These are phyloP conservation scores for Trapa bicornis DNA, from an alignment of 345 rosid genomes.

Conservation along the genomic window DNA sequence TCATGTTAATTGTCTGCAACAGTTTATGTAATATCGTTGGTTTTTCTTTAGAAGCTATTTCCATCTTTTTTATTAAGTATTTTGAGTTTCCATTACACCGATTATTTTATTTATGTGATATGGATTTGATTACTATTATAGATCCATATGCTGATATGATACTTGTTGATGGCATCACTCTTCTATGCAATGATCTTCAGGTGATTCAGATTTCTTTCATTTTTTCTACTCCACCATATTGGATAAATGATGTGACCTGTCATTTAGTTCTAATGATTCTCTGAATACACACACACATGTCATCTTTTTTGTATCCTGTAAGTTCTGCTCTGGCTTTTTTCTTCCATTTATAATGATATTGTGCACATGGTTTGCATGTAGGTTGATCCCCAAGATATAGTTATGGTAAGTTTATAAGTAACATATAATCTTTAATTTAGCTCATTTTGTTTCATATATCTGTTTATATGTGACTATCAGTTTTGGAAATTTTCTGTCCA, in stretches of 20 bases:
- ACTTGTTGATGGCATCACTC: slow-evolving; percentile 36
- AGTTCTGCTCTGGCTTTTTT: background rate
- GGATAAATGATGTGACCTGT: background rate
- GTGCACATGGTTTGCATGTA: slow-evolving; percentile 20
- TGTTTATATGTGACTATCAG: background rate
- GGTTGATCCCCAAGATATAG: slow-evolving; percentile 99
- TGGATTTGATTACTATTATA: slow-evolving; percentile 11
- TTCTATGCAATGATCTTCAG: slow-evolving; percentile 41
- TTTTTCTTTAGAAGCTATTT: background rate
- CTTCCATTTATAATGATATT: slow-evolving; percentile 7
- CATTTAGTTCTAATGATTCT: background rate
- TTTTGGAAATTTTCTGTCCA: too few species aligned
- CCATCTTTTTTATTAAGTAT: background rate
- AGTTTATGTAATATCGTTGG: background rate
- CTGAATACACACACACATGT: too few species aligned
- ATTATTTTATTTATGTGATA: background rate
- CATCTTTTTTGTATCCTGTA: too few species aligned
- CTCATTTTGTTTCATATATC: background rate
- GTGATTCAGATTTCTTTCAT: slow-evolving; percentile 6
- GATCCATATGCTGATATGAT: slow-evolving; percentile 38
- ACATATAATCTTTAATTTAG: background rate
- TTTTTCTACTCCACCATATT: background rate
- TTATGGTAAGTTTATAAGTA: slow-evolving; percentile 48
- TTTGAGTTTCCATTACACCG: background rate
- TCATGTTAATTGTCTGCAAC: background rate